These are phyloP conservation scores for Pyrus betulifolia DNA, from an alignment of 306 rosid species.

Conservation along the genomic window DNA sequence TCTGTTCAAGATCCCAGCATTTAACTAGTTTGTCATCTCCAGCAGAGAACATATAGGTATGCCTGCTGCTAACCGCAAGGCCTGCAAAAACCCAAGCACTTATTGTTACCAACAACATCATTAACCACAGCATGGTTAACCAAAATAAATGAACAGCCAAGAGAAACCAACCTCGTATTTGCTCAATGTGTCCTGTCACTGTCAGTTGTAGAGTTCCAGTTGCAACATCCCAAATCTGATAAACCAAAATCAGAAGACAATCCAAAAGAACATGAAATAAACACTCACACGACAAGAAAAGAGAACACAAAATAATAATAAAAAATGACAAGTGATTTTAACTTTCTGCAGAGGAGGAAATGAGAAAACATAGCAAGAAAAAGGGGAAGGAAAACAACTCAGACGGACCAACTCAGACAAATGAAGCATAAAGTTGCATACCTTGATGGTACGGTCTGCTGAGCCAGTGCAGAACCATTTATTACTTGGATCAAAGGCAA, in stretches of 20 bases:
- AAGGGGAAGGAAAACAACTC: not conserved
- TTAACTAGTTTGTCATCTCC: constrained; percentile 98
- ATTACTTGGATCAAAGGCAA: constrained; percentile 97
- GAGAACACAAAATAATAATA: not conserved
- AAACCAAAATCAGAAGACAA: constrained; percentile 19
- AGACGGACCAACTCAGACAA: not conserved
- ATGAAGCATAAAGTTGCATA: constrained; percentile 23
- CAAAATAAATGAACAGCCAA: constrained; percentile 1
- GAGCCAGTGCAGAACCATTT: constrained; percentile 98
- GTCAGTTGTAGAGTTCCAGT: constrained; percentile 84
- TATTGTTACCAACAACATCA: constrained; percentile 5
- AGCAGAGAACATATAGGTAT: constrained; percentile 97
- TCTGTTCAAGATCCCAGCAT: constrained; percentile 99
- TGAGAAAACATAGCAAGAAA: not conserved
- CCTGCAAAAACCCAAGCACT: constrained; percentile 37
- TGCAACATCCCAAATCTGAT: constrained; percentile 95
- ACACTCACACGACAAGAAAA: not conserved
- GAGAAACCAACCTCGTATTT: constrained; percentile 65
- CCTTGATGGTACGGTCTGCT: constrained; percentile 99
- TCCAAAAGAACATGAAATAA: not conserved
- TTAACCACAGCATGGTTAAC: constrained; percentile 2
- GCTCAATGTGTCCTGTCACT: constrained; percentile 93
- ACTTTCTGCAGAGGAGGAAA: not conserved
- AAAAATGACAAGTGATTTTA: not conserved
- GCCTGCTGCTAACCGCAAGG: constrained; percentile 83